Percentiles rank a stretch among this genome's conserved stretches.
Conservation (phyloP, 805 yeast species). For the Debaryomyces prosopidis region DNA sequence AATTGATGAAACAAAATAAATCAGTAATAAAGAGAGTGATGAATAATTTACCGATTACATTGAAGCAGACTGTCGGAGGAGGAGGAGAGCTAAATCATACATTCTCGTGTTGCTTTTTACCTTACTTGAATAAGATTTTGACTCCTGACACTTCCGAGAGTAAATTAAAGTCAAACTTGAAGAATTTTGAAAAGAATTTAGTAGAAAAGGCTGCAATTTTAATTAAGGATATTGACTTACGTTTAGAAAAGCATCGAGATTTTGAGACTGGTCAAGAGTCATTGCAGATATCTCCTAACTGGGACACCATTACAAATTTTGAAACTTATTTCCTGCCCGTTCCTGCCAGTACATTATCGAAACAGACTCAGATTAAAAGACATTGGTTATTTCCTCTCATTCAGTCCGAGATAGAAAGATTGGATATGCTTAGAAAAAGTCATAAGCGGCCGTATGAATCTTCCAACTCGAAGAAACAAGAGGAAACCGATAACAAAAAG, state of each 20-base stretch:
- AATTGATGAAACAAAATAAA: slow-evolving; percentile 30
- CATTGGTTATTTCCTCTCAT: slow-evolving; percentile 38
- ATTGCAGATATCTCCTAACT: slow-evolving; percentile 33
- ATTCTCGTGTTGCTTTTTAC: slow-evolving; percentile 32
- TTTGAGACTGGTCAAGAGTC: slow-evolving; percentile 27
- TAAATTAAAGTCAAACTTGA: slow-evolving; percentile 22
- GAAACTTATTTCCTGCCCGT: slow-evolving; percentile 18
- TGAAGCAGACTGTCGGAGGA: slow-evolving; percentile 27
- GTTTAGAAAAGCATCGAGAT: slow-evolving; percentile 37
- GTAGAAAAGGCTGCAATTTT: slow-evolving; percentile 39
- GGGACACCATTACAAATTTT: slow-evolving; percentile 33
- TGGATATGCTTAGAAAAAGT: slow-evolving; percentile 8
- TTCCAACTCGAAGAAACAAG: slow-evolving; percentile 8
- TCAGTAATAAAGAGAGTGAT: slow-evolving; percentile 32
- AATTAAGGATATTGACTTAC: slow-evolving; percentile 39
- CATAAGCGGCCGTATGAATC: slow-evolving; percentile 8
- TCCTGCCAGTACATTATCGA: slow-evolving; percentile 12
- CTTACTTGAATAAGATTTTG: slow-evolving; percentile 32
- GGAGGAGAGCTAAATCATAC: slow-evolving; percentile 20
- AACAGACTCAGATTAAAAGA: slow-evolving; percentile 28
- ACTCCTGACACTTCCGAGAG: slow-evolving; percentile 27
- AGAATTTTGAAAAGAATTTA: slow-evolving; percentile 27
- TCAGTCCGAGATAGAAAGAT: slow-evolving; percentile 31
- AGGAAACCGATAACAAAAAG: slow-evolving; percentile 16
- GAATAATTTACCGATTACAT: slow-evolving; percentile 27